A percentile compares a stretch with the other conserved stretches of the same genome.
Conservation (phyloP, 2,329 filamentous ascomycete species). For the Blastomyces parvus region DNA sequence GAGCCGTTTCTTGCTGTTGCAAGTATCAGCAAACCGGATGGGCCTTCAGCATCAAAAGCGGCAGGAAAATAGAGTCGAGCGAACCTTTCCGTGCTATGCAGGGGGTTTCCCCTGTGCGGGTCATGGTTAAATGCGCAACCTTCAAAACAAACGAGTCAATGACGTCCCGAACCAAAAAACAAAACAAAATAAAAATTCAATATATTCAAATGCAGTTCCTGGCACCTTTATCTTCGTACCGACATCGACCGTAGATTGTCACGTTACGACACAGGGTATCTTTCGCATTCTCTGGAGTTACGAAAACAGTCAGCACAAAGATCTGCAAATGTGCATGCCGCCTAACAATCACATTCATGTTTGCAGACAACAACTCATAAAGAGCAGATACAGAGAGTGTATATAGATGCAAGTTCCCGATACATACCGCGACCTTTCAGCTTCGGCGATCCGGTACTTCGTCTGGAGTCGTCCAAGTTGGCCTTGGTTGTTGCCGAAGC, state of each 20-base stretch:
- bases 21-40: not conserved
- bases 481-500: slow-evolving; percentile 36
- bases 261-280: slow-evolving; percentile 89
- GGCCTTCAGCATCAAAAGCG: not conserved
- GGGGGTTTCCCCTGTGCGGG: slow-evolving; percentile 49
- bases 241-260: slow-evolving; percentile 84
- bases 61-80: slow-evolving; percentile 8
- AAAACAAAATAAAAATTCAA: not conserved
- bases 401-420: slow-evolving; percentile 2
- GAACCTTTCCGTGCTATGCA: slow-evolving; percentile 34
- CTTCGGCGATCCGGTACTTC: slow-evolving; percentile 38
- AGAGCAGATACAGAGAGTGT: slow-evolving; percentile 5
- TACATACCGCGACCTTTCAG: slow-evolving; percentile 41
- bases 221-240: slow-evolving; percentile 73
- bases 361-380: not conserved
- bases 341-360: not conserved
- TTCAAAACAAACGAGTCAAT: slow-evolving; percentile 22
- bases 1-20: slow-evolving; percentile 54
- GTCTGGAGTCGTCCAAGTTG: slow-evolving; percentile 38
- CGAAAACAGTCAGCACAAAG: slow-evolving; percentile 7
- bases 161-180: not conserved
- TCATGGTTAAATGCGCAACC: slow-evolving; percentile 84
- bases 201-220: slow-evolving; percentile 1
- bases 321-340: not conserved
- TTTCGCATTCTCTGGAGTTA: slow-evolving; percentile 59